phyloP scores from a whole-genome alignment of 345 rosid species.

The Eucalyptus erythrocorys region DNA sequence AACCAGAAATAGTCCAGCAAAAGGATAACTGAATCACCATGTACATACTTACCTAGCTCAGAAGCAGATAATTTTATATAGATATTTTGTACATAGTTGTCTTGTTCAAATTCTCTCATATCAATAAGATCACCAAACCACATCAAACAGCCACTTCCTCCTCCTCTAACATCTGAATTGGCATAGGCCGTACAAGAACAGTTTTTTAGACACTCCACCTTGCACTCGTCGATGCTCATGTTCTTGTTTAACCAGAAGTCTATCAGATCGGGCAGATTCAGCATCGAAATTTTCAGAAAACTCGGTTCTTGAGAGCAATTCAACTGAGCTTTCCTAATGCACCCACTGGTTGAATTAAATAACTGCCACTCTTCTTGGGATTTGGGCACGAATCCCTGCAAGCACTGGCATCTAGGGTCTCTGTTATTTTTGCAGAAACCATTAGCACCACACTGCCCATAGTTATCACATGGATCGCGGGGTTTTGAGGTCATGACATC shows the following conservation, averaged over 20 bases:
- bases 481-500: neutral
- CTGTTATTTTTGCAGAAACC: neutral
- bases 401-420: slow-evolving; percentile 2
- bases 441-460: neutral
- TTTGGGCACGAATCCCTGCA: slow-evolving; percentile 15
- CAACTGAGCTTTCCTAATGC: neutral
- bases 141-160: slow-evolving; percentile 15
- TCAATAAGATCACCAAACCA: slow-evolving; percentile 1
- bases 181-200: slow-evolving; percentile 1
- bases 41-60: neutral
- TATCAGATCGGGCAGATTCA: no score
- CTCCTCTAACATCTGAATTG: neutral
- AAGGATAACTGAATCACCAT: neutral
- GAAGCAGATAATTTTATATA: neutral
- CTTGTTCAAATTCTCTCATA: neutral
- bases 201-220: no score
- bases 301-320: no score
- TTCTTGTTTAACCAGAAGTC: no score
- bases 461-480: neutral
- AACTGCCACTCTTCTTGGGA: slow-evolving; percentile 10
- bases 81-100: neutral
- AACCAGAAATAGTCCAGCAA: neutral
- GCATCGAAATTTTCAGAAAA: no score
- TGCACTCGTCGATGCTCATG: no score
- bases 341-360: neutral